phyloP scores from a whole-genome alignment of 805 yeast species.

The Metschnikowia orientalis region DNA sequence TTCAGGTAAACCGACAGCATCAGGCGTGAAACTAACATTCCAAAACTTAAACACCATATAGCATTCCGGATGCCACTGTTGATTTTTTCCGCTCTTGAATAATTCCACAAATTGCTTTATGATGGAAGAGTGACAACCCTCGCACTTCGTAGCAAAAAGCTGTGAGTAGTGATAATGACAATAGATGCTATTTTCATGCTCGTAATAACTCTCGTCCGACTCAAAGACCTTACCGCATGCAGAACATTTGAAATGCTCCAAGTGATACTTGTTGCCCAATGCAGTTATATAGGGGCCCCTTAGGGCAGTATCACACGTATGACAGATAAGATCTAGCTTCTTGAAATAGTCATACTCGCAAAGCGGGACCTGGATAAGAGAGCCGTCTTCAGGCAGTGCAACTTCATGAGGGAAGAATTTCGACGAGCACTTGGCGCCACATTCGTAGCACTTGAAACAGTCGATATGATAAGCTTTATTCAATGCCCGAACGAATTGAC shows the following conservation, averaged over 20 bases:
- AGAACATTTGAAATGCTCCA: conserved; percentile 91
- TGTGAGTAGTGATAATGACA: conserved; percentile 93
- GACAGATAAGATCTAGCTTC: conserved; percentile 80
- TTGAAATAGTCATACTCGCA: conserved; percentile 93
- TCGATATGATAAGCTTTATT: conserved; percentile 76
- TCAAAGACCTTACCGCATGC: conserved; percentile 85
- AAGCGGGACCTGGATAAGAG: conserved; percentile 40
- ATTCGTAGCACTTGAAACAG: conserved; percentile 83
- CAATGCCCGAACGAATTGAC: conserved; percentile 85
- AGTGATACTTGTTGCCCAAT: conserved; percentile 84
- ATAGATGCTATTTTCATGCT: conserved; percentile 74
- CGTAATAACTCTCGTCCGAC: conserved; percentile 86
- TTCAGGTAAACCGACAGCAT: conserved; percentile 46
- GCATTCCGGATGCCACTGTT: conserved; percentile 99
- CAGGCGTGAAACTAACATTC: conserved; percentile 77
- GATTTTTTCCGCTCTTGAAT: conserved; percentile 82
- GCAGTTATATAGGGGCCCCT: conserved; percentile 94
- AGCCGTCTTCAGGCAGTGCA: conserved; percentile 13
- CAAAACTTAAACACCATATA: conserved; percentile 96
- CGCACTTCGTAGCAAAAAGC: conserved; percentile 80
- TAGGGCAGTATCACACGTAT: conserved; percentile 77
- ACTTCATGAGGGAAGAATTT: conserved; percentile 81
- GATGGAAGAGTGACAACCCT: conserved; percentile 88
- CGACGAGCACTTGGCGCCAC: conserved; percentile 74
- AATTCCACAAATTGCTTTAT: conserved; percentile 92